Conservation (phyloP, 345 rosid species). For the Populus deltoides region DNA sequence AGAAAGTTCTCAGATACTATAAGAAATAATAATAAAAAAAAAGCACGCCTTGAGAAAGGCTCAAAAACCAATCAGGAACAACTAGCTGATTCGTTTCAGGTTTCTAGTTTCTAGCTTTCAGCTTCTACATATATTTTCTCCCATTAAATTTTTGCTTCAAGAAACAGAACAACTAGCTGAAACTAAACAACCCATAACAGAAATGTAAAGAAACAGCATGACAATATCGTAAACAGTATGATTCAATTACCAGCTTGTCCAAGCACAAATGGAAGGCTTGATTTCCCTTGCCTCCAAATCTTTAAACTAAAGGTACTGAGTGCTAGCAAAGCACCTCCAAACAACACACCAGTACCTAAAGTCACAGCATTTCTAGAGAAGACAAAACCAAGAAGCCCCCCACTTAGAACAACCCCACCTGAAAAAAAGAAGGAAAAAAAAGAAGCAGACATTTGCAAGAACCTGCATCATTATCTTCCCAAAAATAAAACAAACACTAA, state of each 20-base stretch:
- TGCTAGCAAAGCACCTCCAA: constrained; percentile 82
- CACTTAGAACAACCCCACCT: constrained; percentile 72
- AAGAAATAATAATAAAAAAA: neutral
- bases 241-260: constrained; percentile 79
- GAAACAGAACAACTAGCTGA: neutral
- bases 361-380: constrained; percentile 61
- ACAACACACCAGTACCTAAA: constrained; percentile 48
- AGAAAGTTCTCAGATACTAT: neutral
- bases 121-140: neutral
- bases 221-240: neutral
- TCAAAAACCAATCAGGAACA: neutral
- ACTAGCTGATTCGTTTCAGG: no score
- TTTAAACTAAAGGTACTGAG: constrained; percentile 78
- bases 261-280: constrained; percentile 77
- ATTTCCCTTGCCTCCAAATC: constrained; percentile 88
- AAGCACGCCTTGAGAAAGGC: neutral
- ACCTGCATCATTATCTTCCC: constrained; percentile 1
- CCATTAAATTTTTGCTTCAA: neutral
- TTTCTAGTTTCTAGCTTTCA: neutral
- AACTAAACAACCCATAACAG: neutral
- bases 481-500: neutral
- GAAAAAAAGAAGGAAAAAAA: neutral
- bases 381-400: constrained; percentile 70
- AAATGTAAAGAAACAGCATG: neutral
- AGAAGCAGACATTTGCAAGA: neutral